phyloP scores from a whole-genome alignment of 495 filamentous ascomycete species.

The Lophium mytilinum region DNA sequence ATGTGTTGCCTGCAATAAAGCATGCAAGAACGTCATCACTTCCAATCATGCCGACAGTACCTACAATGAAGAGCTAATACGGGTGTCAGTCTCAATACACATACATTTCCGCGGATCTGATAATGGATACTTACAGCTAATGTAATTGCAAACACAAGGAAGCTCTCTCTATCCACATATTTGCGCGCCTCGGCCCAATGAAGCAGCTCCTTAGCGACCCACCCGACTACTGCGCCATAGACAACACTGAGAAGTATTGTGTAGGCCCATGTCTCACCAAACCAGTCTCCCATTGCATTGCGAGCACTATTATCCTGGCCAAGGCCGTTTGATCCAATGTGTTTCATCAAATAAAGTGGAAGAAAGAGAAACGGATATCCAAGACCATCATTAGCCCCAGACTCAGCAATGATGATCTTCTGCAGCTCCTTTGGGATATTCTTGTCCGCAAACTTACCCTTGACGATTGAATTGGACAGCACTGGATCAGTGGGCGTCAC shows the following conservation, averaged over 20 bases:
- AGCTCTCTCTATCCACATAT: conserved; percentile 85
- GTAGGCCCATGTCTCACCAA: conserved; percentile 81
- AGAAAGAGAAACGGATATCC: conserved; percentile 89
- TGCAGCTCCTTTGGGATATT: conserved; percentile 77
- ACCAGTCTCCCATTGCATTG: conserved; percentile 72
- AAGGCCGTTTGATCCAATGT: conserved; percentile 50
- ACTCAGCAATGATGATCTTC: conserved; percentile 83
- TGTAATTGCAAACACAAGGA: conserved; percentile 81
- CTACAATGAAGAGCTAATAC: conserved; percentile 65
- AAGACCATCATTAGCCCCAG: conserved; percentile 87
- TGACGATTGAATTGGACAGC: conserved; percentile 81
- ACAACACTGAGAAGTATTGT: conserved; percentile 68
- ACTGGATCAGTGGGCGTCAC: conserved; percentile 91
- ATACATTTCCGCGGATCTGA: not conserved
- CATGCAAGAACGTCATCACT: conserved; percentile 89
- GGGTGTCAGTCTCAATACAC: not conserved
- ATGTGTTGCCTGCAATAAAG: conserved; percentile 87
- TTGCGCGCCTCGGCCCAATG: conserved; percentile 76
- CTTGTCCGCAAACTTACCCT: conserved; percentile 87
- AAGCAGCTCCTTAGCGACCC: conserved; percentile 70
- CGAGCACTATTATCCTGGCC: conserved; percentile 50
- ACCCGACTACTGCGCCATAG: conserved; percentile 73
- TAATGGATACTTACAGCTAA: conserved; percentile 50
- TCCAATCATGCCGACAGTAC: conserved; percentile 82
- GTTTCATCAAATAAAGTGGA: conserved; percentile 75